These are phyloP conservation scores for Gautieria morchelliformis DNA, from an alignment of 768 basidiomycete genomes.

Conservation along the genomic window DNA sequence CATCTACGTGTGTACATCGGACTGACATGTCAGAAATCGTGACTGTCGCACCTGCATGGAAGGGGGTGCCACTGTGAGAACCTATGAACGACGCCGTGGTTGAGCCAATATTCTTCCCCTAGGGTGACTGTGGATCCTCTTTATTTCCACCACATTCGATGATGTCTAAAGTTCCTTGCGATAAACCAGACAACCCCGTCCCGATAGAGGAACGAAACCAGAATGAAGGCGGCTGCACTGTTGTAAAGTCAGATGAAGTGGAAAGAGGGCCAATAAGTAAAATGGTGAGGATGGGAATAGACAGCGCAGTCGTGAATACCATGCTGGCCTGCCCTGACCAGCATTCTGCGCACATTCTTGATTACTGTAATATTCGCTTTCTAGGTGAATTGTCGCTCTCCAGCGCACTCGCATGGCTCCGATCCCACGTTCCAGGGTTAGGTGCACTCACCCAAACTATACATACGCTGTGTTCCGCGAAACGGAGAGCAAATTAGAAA, in stretches of 20 bases:
- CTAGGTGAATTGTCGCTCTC: background rate
- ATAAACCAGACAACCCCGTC: background rate
- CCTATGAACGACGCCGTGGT: conserved; percentile 40
- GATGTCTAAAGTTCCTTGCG: background rate
- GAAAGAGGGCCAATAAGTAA: conserved; percentile 24
- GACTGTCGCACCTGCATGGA: conserved; percentile 29
- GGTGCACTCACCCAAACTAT: conserved; percentile 33
- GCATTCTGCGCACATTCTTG: background rate
- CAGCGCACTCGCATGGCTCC: conserved; percentile 23
- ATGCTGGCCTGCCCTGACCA: background rate
- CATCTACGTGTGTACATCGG: background rate
- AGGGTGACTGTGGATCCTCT: conserved; percentile 4
- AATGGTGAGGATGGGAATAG: conserved; percentile 12
- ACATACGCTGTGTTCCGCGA: conserved; percentile 39
- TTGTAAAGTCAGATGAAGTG: conserved; percentile 29
- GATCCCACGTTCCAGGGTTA: conserved; percentile 31
- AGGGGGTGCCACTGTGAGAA: conserved; percentile 45
- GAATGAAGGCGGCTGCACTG: conserved; percentile 26
- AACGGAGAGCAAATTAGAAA: conserved; percentile 36
- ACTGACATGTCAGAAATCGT: background rate
- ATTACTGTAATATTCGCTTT: background rate
- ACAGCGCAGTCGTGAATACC: background rate
- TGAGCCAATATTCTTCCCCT: conserved; percentile 28
- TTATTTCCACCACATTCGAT: background rate
- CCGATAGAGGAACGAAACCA: conserved; percentile 15